These are phyloP conservation scores for Termitomyces heimii DNA, from an alignment of 768 basidiomycete genomes.

Conservation along the genomic window DNA sequence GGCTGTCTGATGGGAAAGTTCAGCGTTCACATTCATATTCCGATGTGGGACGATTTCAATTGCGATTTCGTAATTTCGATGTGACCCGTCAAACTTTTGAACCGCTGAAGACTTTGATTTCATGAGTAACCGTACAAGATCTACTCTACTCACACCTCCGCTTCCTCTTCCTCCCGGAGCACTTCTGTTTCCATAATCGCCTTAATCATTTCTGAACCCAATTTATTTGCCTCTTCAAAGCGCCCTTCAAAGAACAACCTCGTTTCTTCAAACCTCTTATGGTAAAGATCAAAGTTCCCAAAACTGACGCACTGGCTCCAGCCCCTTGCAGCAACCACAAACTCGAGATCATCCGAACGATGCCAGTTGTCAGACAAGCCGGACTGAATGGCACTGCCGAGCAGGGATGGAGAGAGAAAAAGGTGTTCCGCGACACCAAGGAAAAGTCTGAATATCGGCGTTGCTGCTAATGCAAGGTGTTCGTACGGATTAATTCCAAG, in stretches of 20 bases:
- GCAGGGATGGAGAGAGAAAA: slow-evolving; percentile 62
- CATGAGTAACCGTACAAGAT: too few species aligned
- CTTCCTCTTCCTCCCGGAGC: slow-evolving; percentile 25
- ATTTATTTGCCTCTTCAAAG: slow-evolving; percentile 78
- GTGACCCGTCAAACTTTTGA: not conserved
- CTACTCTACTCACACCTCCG: not conserved
- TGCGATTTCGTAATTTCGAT: not conserved
- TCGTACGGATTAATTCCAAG: slow-evolving; percentile 84
- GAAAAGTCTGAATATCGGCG: slow-evolving; percentile 94
- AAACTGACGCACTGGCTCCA: slow-evolving; percentile 97
- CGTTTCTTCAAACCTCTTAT: slow-evolving; percentile 73
- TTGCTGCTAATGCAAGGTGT: slow-evolving; percentile 90
- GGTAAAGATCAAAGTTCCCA: slow-evolving; percentile 87
- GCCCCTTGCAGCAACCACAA: slow-evolving; percentile 86
- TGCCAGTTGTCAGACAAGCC: slow-evolving; percentile 74
- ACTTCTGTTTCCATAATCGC: slow-evolving; percentile 66
- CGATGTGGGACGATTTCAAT: too few species aligned
- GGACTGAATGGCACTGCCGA: slow-evolving; percentile 68
- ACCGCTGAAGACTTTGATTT: not conserved
- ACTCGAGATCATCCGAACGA: slow-evolving; percentile 88
- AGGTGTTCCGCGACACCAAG: slow-evolving; percentile 96
- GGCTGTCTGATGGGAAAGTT: too few species aligned
- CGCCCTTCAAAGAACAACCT: slow-evolving; percentile 77
- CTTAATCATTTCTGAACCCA: slow-evolving; percentile 88
- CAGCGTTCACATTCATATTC: too few species aligned